Percentiles rank a stretch among this genome's conserved stretches.
These are phyloP conservation scores for Cymbopogon flexuosus DNA, from an alignment of 202 grass and related monocot genomes.

Conservation along the genomic window DNA sequence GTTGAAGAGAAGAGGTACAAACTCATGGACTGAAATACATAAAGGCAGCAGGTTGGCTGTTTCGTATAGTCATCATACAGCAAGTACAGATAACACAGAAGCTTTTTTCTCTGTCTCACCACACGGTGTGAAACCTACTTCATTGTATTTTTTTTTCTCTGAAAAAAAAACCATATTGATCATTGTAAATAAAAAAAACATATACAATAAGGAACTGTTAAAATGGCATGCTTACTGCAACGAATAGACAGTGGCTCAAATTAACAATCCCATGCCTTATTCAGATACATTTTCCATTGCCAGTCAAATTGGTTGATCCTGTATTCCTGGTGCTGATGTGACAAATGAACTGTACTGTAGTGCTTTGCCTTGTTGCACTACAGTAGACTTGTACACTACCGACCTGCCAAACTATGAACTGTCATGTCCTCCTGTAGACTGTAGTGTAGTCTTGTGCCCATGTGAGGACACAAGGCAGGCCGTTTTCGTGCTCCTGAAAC, in stretches of 20 bases:
- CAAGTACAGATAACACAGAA: conserved; percentile 27
- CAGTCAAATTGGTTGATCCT: background rate
- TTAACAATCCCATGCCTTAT: background rate
- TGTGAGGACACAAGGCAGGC: conserved; percentile 23
- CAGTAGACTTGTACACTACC: background rate
- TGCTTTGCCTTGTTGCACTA: background rate
- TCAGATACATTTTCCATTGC: background rate
- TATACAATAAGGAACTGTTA: conserved; percentile 28
- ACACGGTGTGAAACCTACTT: background rate
- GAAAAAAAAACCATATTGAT: conserved; percentile 13
- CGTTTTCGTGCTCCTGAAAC: conserved; percentile 35
- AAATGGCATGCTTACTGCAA: conserved; percentile 10
- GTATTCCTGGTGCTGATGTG: background rate
- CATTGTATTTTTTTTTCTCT: background rate
- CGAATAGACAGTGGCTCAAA: background rate
- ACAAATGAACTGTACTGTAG: background rate
- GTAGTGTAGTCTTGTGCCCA: conserved; percentile 9
- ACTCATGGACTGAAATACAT: conserved; percentile 62
- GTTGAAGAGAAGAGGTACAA: conserved; percentile 96
- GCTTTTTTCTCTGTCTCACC: background rate
- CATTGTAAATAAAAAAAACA: conserved; percentile 10
- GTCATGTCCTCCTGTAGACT: conserved; percentile 12
- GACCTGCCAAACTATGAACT: conserved; percentile 17
- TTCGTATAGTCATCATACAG: background rate
- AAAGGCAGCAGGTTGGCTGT: background rate